Evolutionary conservation across 2,329 filamentous ascomycete genomes (phyloP), one percentile per base, ranked within the genome.

Genomic region (Sarocladium oryzae): DNA sequence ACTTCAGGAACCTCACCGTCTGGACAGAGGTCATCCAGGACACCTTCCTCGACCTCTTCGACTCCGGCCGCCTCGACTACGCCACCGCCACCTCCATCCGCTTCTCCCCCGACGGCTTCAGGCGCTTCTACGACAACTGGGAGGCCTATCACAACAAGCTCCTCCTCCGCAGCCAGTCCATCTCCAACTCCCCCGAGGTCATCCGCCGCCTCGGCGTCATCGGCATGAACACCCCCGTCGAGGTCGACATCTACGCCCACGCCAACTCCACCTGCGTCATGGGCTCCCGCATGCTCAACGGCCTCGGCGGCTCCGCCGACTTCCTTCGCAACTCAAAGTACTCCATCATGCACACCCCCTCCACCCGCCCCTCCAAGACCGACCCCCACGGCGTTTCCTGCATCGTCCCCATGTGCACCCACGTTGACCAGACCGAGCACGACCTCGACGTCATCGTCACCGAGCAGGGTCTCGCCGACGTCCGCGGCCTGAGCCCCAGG

Each of bases 21-120:
- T 95, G 89, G 90, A 95, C 90, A 21, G 89, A 95, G 70, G 89
- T 95, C 45, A 82, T 95, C 52, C 89, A 95, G 72, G 89, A 95
- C 66, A 90, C 87, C 20, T 95, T 95, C 81, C 80, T 95, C 21
- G 90, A 95, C 66, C 85, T 95, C 51, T 95, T 95, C 69, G 90
- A 95, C 74, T 86, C 82, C 54, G 89, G 89, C 23, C 85, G 88
- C 63, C 79, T 95, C 18, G 88, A 95, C 71, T 95, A 93, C 61
- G 90, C 89, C 40, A 95, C 89, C 0, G 89, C 89, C 35, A 95
- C 89, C 6, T 91, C 87, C 2, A 89, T 95, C 62, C 88, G 89
- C 59, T 95, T 95, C 79, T 92, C 88, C 0, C 90, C 89, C 5
- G 88, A 92, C 4, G 90, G 89, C 38, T 95, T 95, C 78, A 81